Percentiles rank a stretch among this genome's conserved stretches.
Evolutionary conservation across 225 moss, liverwort and hornwort genomes (phyloP).

Genomic region (Pseudisothecium myosuroides): DNA sequence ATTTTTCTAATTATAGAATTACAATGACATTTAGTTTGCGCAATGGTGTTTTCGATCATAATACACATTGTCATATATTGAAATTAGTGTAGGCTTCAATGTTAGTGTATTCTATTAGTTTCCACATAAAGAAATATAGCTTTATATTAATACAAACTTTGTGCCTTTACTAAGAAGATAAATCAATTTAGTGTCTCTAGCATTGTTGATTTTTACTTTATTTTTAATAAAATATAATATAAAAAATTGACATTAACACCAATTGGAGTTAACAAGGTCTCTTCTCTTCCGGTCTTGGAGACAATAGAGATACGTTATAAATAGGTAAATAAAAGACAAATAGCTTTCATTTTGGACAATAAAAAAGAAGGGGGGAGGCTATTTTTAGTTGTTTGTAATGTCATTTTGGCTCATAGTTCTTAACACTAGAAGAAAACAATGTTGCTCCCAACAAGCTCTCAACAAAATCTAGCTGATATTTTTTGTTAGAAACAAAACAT

Average conservation of each 20-base stretch:
- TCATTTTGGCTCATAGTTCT: background rate
- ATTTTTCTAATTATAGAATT: background rate
- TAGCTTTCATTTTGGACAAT: background rate
- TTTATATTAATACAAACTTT: background rate
- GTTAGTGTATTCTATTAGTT: background rate
- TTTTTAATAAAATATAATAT: background rate
- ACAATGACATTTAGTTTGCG: background rate
- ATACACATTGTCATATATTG: background rate
- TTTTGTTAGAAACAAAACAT: no score
- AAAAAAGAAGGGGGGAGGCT: accelerated
- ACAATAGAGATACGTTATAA: background rate
- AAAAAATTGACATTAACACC: background rate
- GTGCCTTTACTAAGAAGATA: background rate
- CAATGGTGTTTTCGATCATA: background rate
- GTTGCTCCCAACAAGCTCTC: no score
- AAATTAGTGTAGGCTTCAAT: background rate
- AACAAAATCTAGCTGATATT: no score
- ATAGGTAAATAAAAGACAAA: background rate
- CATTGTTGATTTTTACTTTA: no score
- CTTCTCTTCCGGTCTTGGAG: accelerated
- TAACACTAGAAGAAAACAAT: no score
- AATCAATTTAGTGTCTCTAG: background rate
- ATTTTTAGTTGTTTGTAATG: background rate
- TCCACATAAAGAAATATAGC: background rate
- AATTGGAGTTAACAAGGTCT: background rate